These are phyloP conservation scores for Taxillus chinensis DNA, from an alignment of 164 flowering plant species.

Conservation along the genomic window DNA sequence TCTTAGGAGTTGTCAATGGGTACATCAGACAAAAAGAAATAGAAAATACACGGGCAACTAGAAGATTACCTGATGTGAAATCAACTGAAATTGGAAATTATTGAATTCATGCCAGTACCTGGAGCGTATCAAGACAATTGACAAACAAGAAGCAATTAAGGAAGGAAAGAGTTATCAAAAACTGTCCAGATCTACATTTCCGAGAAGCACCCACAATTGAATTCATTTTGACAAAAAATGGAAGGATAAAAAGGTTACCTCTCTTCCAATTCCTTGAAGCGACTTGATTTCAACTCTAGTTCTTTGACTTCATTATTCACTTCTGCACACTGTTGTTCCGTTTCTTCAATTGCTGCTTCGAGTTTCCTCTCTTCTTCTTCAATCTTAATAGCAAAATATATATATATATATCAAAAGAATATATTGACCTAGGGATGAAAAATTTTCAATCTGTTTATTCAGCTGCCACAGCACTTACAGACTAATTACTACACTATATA, in stretches of 20 bases:
- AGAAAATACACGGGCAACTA: not conserved
- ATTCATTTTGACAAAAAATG: no score
- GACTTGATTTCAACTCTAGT: slow-evolving; percentile 65
- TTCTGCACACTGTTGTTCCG: slow-evolving; percentile 71
- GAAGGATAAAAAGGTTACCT: slow-evolving; percentile 32
- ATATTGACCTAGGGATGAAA: not conserved
- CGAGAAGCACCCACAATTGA: no score
- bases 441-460: not conserved
- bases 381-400: slow-evolving; percentile 30
- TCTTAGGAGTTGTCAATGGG: not conserved
- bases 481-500: not conserved
- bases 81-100: slow-evolving; percentile 87
- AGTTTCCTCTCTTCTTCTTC: slow-evolving; percentile 95
- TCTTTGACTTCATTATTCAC: slow-evolving; percentile 71
- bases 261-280: slow-evolving; percentile 84
- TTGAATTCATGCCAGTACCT: slow-evolving; percentile 99
- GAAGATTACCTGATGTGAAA: slow-evolving; percentile 71
- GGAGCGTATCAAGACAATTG: slow-evolving; percentile 4
- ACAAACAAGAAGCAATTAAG: slow-evolving; percentile 5
- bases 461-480: not conserved
- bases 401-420: not conserved
- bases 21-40: not conserved
- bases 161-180: not conserved
- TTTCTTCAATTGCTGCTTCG: slow-evolving; percentile 75
- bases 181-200: not conserved